Base-by-base conservation (phyloP, 805 yeast species). In the Barnettozyma vustinii region DNA sequence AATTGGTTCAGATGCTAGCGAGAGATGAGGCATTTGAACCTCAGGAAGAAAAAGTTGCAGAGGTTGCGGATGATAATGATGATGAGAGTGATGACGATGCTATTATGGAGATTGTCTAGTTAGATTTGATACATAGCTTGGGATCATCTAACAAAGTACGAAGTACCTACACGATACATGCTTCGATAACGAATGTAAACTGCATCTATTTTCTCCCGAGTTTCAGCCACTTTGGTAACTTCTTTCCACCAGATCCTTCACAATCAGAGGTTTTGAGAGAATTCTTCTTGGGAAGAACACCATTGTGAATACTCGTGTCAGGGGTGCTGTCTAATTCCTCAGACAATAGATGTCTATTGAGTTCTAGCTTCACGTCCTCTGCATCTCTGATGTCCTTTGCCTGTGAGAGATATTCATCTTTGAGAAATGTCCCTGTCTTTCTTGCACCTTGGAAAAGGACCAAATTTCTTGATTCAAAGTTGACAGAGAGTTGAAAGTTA, bases 1-100 rank as follows among this genome's bases (percentile, higher is more conserved):
- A 94, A 63, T 66, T 87, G 37, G 99, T 91, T 20, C 92, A 92
- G 64, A 79, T 89, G 81, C 74, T 92, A 54, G 86, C 87, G 94
- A 81, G 97, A 72, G 97, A 92, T 61, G 97, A 91, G 60, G 50
- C 42, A 3, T 30, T 15, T 21, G 78, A 76, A 9, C 76, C 79
- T 33, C 68, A 67, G 27, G 63, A 58, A 3, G 70, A 63, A 53
- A 74, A 68, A 37, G 70, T 72, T 18, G 80, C 77, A 45, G 82
- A 80, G 49, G 50, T 74, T 50, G 67, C 71, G 32, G 78, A 70
- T 25, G 79, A 76, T 47, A 61, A 70, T 23, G 79, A 75, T 47
- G 62, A 60, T 13, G 57, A 50, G 18, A 56, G 53, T n/a, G 69
- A 58, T 13, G 65, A 68, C 44, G 67, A 69, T 7, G 72, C 67